These are phyloP conservation scores for Luffa aegyptiaca DNA, from an alignment of 306 rosid species.

Conservation along the genomic window DNA sequence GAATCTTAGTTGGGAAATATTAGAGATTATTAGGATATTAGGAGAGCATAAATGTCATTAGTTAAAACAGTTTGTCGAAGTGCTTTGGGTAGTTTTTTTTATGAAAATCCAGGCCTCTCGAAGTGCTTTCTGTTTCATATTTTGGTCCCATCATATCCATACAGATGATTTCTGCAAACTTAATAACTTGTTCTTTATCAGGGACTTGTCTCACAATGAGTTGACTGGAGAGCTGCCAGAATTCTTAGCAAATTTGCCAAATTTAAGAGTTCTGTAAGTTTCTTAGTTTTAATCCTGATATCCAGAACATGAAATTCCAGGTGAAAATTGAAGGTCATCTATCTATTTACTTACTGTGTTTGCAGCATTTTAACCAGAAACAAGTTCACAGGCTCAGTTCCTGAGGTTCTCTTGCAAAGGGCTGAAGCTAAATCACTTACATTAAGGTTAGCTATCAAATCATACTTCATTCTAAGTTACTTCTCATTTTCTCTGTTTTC, in stretches of 20 bases:
- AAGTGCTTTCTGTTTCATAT: background rate
- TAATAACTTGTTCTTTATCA: background rate
- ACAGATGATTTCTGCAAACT: background rate
- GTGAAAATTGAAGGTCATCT: background rate
- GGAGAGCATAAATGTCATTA: background rate
- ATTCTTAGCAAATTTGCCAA: slow-evolving; percentile 15
- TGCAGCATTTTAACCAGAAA: slow-evolving; percentile 11
- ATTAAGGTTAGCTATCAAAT: slow-evolving; percentile 1
- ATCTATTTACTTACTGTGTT: background rate
- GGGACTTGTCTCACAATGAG: slow-evolving; percentile 38
- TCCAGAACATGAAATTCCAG: background rate
- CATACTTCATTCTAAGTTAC: background rate
- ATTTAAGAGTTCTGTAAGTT: slow-evolving; percentile 24
- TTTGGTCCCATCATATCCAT: background rate
- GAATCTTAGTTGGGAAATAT: background rate
- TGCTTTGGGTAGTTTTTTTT: background rate
- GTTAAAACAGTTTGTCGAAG: background rate
- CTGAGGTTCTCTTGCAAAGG: slow-evolving; percentile 9
- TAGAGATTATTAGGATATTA: background rate
- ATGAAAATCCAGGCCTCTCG: background rate
- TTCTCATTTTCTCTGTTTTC: background rate
- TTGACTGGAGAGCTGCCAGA: slow-evolving; percentile 27
- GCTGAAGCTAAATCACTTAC: background rate
- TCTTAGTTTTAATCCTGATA: background rate
- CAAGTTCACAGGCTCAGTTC: slow-evolving; percentile 13